These are phyloP conservation scores for Phylloporus sp. DNA, from an alignment of 768 basidiomycete species.

Conservation along the genomic window DNA sequence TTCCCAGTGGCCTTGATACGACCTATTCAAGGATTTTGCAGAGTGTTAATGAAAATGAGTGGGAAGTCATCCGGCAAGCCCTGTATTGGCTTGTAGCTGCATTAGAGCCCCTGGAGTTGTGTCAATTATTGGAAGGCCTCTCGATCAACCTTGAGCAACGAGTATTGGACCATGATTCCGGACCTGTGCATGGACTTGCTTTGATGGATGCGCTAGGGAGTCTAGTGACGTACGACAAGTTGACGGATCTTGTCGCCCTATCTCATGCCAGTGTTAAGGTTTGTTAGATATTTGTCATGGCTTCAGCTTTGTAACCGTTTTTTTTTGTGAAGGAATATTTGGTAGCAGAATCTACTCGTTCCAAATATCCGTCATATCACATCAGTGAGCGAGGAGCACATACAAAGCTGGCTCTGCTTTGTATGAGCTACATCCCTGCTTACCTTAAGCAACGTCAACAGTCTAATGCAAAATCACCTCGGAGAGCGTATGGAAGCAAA, in stretches of 20 bases:
- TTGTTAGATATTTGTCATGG: too few relatives aligned
- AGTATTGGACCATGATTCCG: background rate
- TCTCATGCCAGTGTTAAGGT: slow-evolving; percentile 16
- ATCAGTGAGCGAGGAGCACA: background rate
- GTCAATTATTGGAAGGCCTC: slow-evolving; percentile 6
- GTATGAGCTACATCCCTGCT: slow-evolving; percentile 6
- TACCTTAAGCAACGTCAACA: background rate
- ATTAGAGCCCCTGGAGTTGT: background rate
- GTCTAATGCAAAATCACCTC: background rate
- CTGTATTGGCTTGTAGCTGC: slow-evolving; percentile 11
- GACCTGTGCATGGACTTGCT: slow-evolving; percentile 2
- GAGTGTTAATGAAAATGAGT: background rate
- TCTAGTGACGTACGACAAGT: slow-evolving; percentile 1
- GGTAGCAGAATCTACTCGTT: background rate
- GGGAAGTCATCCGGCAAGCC: background rate
- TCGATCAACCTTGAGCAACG: background rate
- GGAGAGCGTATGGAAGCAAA: background rate
- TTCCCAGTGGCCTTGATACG: slow-evolving; percentile 4
- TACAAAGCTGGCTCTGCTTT: slow-evolving; percentile 1
- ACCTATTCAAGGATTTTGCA: slow-evolving; percentile 10
- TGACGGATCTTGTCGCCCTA: slow-evolving; percentile 1
- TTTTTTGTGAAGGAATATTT: slow-evolving; percentile 6
- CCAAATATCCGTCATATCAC: background rate
- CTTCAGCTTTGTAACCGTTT: background rate
- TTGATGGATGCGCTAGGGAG: slow-evolving; percentile 7